Evolutionary conservation across 371 early-diverging fungal genomes (phyloP), one percentile per base, ranked within the genome.

Genomic region (Cokeromyces recurvatus): DNA sequence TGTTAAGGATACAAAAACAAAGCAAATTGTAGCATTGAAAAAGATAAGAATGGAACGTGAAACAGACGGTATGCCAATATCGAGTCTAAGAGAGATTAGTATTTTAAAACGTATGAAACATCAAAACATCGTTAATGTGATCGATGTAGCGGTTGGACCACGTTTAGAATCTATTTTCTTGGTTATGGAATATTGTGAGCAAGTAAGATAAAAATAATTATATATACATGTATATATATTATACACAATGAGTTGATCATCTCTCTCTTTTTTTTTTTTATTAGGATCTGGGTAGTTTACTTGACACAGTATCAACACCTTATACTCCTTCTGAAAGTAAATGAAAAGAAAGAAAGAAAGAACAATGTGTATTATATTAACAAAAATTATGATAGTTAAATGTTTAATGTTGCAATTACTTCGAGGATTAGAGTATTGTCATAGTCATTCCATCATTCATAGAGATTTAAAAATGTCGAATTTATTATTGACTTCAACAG

Each of bases 1-100:
- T 52, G 90, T 86, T 14, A 71, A 64, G 35, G 81, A 90, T 54
- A 77, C 69, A 48, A 69, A 56, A 29, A 85, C 86, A 16, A 73
- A 74, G 5, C 66, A 68, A 42, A 74, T 93, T 20, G 91, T 94
- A 9, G 99, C 99, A 0, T 59, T 99, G 21, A 97, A 97, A 67
- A 79, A 83, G 53, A 83, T 95, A 35, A 79, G 92, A 22, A 84
- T 93, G 70, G 91, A 92, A 34, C 70, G 82, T n/a, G 83, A 79
- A 47, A 87, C 86, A 37, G 87, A 82, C 41, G 92, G 92, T 12
- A 62, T 92, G 59, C 91, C 92, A 9, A 56, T 90, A 24, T 83
- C 88, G 15, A 87, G 93, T 14, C 62, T 97, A 40, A 68, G 98
- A 34, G 99, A 99, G 63, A 95, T 99, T 52, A 82, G 89, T 40